These are phyloP conservation scores for Skeletonema tropicum DNA, from an alignment of 108 stramenopile species.

Conservation along the genomic window DNA sequence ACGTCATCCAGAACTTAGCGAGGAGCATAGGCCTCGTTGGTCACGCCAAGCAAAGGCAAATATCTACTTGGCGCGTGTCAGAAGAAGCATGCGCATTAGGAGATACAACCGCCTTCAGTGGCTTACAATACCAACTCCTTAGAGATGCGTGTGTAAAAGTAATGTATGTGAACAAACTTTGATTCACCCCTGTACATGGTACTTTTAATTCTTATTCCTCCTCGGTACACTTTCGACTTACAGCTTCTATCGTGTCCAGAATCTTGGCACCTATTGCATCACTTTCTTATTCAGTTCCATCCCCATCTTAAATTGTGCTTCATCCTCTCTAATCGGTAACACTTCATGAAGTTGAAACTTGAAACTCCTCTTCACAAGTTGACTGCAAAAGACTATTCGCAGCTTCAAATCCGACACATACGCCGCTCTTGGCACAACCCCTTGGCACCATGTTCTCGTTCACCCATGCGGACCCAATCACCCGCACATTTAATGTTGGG, in stretches of 20 bases:
- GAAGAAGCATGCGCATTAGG: no score
- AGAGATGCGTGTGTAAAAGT: no score
- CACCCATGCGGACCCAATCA: constrained; percentile 94
- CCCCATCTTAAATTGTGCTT: constrained; percentile 72
- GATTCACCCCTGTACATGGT: no score
- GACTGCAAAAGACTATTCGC: constrained; percentile 69
- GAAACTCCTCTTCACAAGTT: constrained; percentile 24
- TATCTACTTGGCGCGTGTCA: no score
- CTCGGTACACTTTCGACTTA: no score
- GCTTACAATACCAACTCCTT: no score
- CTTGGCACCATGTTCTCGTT: constrained; percentile 92
- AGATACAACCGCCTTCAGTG: no score
- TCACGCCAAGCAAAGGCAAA: no score
- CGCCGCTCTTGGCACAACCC: constrained; percentile 95
- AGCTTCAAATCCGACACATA: constrained; percentile 87
- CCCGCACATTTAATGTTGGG: constrained; percentile 88
- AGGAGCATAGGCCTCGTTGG: no score
- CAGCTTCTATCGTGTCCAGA: constrained; percentile 70
- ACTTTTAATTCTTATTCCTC: no score
- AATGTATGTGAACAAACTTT: no score
- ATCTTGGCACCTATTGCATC: constrained; percentile 76
- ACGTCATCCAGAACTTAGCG: no score
- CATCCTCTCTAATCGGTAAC: constrained; percentile 88
- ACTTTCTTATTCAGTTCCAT: constrained; percentile 74
- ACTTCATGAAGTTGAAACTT: constrained; percentile 60